A percentile compares a stretch with the other conserved stretches of the same genome.
phyloP scores from a whole-genome alignment of 2,329 filamentous ascomycete species.

The Nemania diffusa region DNA sequence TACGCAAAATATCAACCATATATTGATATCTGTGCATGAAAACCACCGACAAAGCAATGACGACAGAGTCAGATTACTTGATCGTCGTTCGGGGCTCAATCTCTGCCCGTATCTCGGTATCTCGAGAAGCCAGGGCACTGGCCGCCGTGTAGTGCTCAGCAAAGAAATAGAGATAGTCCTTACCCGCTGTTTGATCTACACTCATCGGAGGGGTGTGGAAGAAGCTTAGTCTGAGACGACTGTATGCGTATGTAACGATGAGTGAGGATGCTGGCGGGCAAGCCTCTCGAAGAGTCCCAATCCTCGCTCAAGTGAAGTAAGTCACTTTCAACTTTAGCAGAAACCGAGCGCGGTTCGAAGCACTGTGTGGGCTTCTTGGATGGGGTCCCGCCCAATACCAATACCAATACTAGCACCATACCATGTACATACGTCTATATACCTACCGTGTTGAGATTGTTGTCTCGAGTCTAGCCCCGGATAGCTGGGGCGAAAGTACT shows the following conservation, averaged over 20 bases:
- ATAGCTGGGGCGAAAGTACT: constrained; percentile 11
- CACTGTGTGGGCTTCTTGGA: constrained; percentile 32
- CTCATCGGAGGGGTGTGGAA: constrained; percentile 8
- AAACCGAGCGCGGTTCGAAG: neutral
- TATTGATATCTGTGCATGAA: constrained; percentile 1
- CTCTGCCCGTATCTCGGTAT: neutral
- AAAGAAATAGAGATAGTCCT: neutral
- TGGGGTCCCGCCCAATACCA: constrained; percentile 3
- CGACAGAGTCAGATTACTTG: neutral
- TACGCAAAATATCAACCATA: constrained; percentile 8
- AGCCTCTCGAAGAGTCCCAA: constrained; percentile 1
- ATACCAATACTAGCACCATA: too few relatives aligned
- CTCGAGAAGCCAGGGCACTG: neutral
- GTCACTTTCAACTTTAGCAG: neutral
- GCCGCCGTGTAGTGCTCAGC: neutral
- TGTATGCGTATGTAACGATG: constrained; percentile 11
- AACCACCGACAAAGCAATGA: neutral
- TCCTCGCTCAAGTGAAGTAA: neutral
- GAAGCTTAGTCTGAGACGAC: constrained; percentile 25
- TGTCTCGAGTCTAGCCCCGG: constrained; percentile 13
- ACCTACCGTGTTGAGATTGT: constrained; percentile 2
- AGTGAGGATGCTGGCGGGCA: neutral
- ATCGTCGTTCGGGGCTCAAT: neutral
- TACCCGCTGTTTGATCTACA: constrained; percentile 31
- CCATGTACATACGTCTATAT: too few relatives aligned